Evolutionary conservation across 768 basidiomycete species (phyloP), one percentile per base, ranked within the genome.

Genomic region (Leucocoprinus leucothites): DNA sequence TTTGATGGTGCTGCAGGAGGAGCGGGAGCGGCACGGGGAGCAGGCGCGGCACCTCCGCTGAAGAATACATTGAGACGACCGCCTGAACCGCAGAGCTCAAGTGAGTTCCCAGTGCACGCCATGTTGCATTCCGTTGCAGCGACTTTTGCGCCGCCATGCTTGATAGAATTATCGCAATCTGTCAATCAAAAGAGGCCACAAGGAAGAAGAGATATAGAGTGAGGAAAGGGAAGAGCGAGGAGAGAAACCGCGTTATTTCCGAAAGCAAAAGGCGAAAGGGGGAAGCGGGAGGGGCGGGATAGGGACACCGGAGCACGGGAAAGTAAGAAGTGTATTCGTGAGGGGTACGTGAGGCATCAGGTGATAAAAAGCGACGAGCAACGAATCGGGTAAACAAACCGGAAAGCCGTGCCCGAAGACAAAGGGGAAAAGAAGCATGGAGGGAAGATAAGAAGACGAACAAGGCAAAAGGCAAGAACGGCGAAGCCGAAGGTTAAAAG

Each of bases 131-230:
- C 80, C 0, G 81, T 67, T 4, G 64, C 56, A 34, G 78, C 67
- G 7, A 78, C 75, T 43, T 70, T 74, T 3, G 74, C 69, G 1
- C 74, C 79, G 11, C 75, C 76, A 54, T 77, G 71, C 16, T 72
- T 67, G 26, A 87, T 69, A 28, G 57, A 62, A 61, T 88, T 80
- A 48, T 81, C 87, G 61, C 88, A 91, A 64, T 86, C 87, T 89
- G 56, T 43, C 38, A 34, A 53, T 45, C 25, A 58, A 36, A 48
- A 40, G 52, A 51, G 46, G 44, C 38, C 60, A 46, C 9, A 22
- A 1, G 16, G 21, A 11, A 13, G 31, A 26, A 21, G 18, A 11
- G 13, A 11, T 18, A 18, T 18, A 34, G 25, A 22, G 24, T 14
- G 42, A 21, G 24, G 18, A 19, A 19, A 45, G 28, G 45, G 3